These are phyloP conservation scores for Rhizomucor pusillus DNA, from an alignment of 371 early-diverging fungal species.

Conservation along the genomic window DNA sequence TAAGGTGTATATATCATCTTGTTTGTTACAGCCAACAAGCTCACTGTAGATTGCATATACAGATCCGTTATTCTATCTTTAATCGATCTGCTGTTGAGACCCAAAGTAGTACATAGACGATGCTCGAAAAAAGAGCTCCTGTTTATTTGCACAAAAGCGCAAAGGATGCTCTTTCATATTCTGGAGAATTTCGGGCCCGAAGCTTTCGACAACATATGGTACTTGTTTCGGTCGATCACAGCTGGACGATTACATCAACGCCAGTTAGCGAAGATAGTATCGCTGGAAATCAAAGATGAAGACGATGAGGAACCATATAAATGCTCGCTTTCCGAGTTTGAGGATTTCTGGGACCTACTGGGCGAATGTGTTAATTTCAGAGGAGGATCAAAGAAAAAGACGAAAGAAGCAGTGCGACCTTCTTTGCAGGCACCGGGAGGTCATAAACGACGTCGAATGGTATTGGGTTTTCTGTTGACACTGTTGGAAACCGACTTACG, in stretches of 20 bases:
- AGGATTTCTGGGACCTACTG: conserved; percentile 17
- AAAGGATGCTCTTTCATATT: conserved; percentile 8
- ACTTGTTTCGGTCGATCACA: conserved; percentile 4
- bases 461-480: conserved; percentile 8
- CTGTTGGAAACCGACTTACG: conserved; percentile 16
- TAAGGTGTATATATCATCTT: conserved; percentile 4
- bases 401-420: neutral
- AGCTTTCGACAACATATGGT: conserved; percentile 6
- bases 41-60: neutral
- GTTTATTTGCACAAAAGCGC: conserved; percentile 5
- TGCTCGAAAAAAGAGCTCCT: neutral
- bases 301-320: conserved; percentile 14
- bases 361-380: conserved; percentile 3
- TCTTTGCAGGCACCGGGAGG: conserved; percentile 9
- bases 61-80: conserved; percentile 7
- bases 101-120: neutral
- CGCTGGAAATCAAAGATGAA: conserved; percentile 6
- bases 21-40: too few species aligned
- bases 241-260: conserved; percentile 3
- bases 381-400: conserved; percentile 2
- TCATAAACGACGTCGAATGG: conserved; percentile 13
- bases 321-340: conserved; percentile 12
- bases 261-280: neutral
- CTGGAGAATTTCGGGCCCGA: conserved; percentile 15
- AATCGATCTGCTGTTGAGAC: conserved; percentile 12